Conservation (phyloP, 1,139 yeast genomes). For the Suhomyces coccinellae region DNA sequence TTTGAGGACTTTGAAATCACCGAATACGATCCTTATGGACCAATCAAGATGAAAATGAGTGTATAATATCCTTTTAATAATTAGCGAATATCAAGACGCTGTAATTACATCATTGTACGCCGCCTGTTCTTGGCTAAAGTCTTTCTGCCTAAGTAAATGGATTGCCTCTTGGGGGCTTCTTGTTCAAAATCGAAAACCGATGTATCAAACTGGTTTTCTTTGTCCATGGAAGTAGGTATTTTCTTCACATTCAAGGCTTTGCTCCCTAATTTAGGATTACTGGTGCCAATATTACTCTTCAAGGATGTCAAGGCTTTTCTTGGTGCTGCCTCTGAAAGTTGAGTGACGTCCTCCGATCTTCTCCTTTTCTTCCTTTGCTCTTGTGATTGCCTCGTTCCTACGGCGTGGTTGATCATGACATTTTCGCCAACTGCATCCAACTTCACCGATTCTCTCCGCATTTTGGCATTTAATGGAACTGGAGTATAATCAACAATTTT, state of each 20-base stretch:
- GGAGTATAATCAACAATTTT: conserved; percentile 61
- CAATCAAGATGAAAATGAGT: conserved; percentile 85
- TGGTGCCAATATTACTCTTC: neutral
- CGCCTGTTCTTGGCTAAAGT: conserved; percentile 14
- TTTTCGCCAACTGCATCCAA: conserved; percentile 52
- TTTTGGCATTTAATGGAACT: conserved; percentile 66
- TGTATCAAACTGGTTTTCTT: conserved; percentile 14
- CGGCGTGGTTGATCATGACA: conserved; percentile 50
- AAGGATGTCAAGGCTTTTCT: neutral
- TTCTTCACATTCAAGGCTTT: neutral
- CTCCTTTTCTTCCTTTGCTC: neutral
- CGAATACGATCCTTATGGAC: conserved; percentile 77
- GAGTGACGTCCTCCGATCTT: neutral
- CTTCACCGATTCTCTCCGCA: conserved; percentile 67
- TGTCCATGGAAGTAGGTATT: neutral
- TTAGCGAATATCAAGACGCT: neutral
- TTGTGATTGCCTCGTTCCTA: conserved; percentile 3
- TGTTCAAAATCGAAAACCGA: conserved; percentile 35
- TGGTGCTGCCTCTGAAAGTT: neutral
- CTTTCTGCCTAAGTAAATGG: conserved; percentile 12
- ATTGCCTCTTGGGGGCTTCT: conserved; percentile 17
- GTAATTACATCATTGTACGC: conserved; percentile 14
- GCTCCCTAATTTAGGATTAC: neutral
- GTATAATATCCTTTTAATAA: conserved; percentile 30
- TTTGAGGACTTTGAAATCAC: conserved; percentile 82